Base-by-base conservation (phyloP, 805 yeast species). In the Cephaloascus fragrans region DNA sequence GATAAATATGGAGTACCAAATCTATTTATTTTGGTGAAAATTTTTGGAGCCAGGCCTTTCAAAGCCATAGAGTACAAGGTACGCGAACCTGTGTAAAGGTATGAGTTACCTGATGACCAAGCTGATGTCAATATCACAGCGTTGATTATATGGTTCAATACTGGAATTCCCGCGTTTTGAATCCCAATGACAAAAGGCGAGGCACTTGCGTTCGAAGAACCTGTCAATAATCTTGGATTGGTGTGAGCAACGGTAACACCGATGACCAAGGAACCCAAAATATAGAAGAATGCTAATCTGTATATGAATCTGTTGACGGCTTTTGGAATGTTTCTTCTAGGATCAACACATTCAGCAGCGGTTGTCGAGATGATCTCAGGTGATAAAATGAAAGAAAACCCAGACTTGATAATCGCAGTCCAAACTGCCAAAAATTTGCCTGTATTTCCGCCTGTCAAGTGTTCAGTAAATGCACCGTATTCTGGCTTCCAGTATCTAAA, bases 131-230 rank as follows among this genome's bases (percentile, higher is more conserved):
- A 60, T 47, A 79, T 74, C 39, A 70, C 73, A 9, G 73, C 84
- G 49, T 79, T 79, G 49, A 79, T 67, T 44, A 79, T 74, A 47
- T 76, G 80, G 49, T 78, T 73, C 45, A 77, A 61, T 4, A 72
- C 80, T 18, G 61, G 65, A 36, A 76, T 70, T 37, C 82, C 80
- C 4, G 80, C 82, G 50, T 67, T 72, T 58, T 69, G 71, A 49
- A 73, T 77, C 36, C 81, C 83, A 49, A 78, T 69, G 40, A 78
- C 83, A 46, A 76, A 79, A 3, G 84, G 83, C 26, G 82, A 76
- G 15, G 80, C 78, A 23, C 78, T 69, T 19, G 83, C 83, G 47
- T 72, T 58, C 18, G 50, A 42, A 33, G 53, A 57, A 15, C 73
- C 74, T 36, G 47, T 48, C 47, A 73, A 58, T 42, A 80, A 62